Conservation (phyloP, 108 stramenopile species). For the Fistulifera pelliculosa region DNA sequence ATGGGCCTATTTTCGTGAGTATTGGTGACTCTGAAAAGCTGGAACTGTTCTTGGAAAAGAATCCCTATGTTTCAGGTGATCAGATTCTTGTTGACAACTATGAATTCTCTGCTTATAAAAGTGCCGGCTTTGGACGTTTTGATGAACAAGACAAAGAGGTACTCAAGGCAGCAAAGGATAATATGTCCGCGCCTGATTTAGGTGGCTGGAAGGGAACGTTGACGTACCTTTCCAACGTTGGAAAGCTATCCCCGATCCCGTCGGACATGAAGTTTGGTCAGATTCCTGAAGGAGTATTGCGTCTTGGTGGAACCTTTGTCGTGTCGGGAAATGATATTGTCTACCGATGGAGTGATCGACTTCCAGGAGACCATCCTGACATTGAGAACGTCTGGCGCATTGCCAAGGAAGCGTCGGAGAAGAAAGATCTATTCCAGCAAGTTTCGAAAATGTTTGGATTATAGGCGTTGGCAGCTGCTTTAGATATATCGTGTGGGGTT, state of each 20-base stretch:
- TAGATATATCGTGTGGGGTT: too few species aligned
- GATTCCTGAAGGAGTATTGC: constrained; percentile 71
- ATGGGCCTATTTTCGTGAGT: constrained; percentile 67
- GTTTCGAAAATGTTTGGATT: constrained; percentile 2
- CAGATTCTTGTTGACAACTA: constrained; percentile 63
- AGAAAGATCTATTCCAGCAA: constrained; percentile 2
- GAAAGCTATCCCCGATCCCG: constrained; percentile 55
- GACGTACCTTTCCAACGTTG: constrained; percentile 48
- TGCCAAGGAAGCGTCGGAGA: constrained; percentile 28
- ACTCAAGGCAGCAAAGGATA: constrained; percentile 39
- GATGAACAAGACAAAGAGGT: constrained; percentile 37
- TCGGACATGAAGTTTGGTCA: constrained; percentile 60
- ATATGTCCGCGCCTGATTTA: constrained; percentile 52
- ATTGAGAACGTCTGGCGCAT: constrained; percentile 41
- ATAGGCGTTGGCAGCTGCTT: not conserved
- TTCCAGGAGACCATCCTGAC: constrained; percentile 79
- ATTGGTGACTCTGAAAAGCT: constrained; percentile 70
- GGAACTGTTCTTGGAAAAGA: constrained; percentile 56
- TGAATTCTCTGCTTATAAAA: constrained; percentile 55
- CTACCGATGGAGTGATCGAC: constrained; percentile 68
- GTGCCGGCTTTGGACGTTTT: constrained; percentile 47
- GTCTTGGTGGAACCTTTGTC: constrained; percentile 82
- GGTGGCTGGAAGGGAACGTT: constrained; percentile 30
- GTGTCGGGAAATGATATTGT: constrained; percentile 53
- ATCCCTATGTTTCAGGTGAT: constrained; percentile 42